Conservation (phyloP, 1,284 basidiomycete species). For the Tremellales sp. region DNA sequence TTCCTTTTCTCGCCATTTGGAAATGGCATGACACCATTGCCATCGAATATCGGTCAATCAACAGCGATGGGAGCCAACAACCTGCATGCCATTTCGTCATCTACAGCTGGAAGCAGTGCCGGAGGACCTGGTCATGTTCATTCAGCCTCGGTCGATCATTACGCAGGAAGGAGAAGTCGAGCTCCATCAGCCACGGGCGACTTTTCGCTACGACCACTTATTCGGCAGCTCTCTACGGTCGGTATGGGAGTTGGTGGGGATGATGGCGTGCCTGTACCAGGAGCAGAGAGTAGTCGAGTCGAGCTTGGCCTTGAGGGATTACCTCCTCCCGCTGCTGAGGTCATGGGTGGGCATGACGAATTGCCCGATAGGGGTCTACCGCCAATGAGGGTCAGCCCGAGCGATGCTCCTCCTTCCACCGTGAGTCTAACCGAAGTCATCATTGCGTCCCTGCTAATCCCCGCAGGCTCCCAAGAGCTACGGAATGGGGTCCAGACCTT, state of each 20-base stretch:
- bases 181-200: slow-evolving; percentile 9
- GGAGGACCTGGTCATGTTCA: not conserved
- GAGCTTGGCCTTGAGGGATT: slow-evolving; percentile 1
- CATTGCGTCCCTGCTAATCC: not conserved
- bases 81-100: not conserved
- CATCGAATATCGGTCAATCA: slow-evolving; percentile 1
- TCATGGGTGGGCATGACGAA: too few species aligned
- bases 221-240: slow-evolving; percentile 9
- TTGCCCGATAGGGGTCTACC: slow-evolving; percentile 12
- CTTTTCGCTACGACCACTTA: slow-evolving; percentile 9
- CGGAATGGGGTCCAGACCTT: not conserved
- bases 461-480: not conserved
- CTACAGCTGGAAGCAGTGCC: not conserved
- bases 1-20: slow-evolving; percentile 39
- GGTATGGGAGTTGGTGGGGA: not conserved
- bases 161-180: slow-evolving; percentile 7
- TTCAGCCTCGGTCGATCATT: slow-evolving; percentile 2
- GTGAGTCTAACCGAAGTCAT: slow-evolving; percentile 8
- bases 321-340: not conserved
- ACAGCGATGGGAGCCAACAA: not conserved
- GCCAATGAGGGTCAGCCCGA: slow-evolving; percentile 18
- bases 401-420: slow-evolving; percentile 17
- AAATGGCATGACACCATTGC: slow-evolving; percentile 39
- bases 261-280: not conserved
- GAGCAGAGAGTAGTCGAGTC: not conserved